phyloP scores from a whole-genome alignment of 495 filamentous ascomycete species.

The Penicillium odoratum region DNA sequence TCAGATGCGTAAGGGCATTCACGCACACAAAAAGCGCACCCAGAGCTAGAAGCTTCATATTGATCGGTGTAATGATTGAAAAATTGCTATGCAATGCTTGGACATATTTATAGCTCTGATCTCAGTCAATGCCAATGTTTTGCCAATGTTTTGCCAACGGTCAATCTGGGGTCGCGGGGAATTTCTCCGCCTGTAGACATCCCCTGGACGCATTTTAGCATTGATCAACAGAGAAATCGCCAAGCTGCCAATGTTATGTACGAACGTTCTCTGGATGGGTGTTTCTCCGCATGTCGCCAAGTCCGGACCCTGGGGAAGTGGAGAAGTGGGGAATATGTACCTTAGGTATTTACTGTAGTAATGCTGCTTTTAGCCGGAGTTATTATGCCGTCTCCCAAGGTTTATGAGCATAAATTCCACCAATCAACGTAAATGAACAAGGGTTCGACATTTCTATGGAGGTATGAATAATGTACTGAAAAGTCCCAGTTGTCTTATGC shows the following conservation, averaged over 20 bases:
- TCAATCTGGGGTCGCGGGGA: background rate
- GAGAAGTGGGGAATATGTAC: slow-evolving; percentile 5
- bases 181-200: slow-evolving; percentile 39
- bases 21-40: slow-evolving; percentile 25
- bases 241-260: background rate
- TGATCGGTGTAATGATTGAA: background rate
- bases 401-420: background rate
- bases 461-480: too few species aligned
- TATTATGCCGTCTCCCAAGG: background rate
- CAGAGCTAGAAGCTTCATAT: background rate
- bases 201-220: background rate
- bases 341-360: background rate
- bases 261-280: background rate
- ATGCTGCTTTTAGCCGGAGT: background rate
- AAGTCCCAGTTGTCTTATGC: too few species aligned
- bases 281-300: slow-evolving; percentile 22
- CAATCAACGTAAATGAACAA: background rate
- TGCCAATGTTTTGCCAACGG: background rate
- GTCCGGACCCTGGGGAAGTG: slow-evolving; percentile 10
- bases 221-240: slow-evolving; percentile 13
- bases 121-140: background rate
- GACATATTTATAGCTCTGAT: background rate
- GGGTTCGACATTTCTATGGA: too few species aligned
- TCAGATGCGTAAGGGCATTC: slow-evolving; percentile 14
- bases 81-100: background rate